Percentiles rank a stretch among this genome's conserved stretches.
These are phyloP conservation scores for Amphicarpaea edgeworthii DNA, from an alignment of 306 rosid species.

Conservation along the genomic window DNA sequence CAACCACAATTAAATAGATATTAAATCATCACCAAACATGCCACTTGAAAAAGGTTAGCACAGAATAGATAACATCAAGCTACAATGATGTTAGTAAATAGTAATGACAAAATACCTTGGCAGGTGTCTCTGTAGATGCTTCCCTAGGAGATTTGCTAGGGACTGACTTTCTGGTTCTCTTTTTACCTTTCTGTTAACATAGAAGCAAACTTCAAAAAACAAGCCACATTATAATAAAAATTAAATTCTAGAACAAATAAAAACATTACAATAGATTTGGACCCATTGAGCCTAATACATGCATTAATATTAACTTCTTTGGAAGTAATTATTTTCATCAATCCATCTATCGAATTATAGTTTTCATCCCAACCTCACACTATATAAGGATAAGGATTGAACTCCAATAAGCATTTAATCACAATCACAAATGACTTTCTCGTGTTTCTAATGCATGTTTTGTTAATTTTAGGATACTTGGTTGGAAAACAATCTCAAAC, in stretches of 20 bases:
- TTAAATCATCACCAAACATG: background rate
- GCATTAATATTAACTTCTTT: background rate
- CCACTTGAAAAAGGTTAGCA: background rate
- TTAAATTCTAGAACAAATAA: background rate
- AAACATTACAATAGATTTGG: background rate
- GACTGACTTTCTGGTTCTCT: constrained; percentile 70
- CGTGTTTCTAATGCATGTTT: too few species aligned
- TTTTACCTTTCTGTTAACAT: constrained; percentile 75
- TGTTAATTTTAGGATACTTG: too few species aligned
- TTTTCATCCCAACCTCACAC: constrained; percentile 17
- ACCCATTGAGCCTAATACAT: background rate
- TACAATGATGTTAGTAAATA: background rate
- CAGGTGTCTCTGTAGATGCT: constrained; percentile 63
- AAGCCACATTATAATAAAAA: background rate
- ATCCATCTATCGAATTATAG: constrained; percentile 1
- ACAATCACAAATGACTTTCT: too few species aligned
- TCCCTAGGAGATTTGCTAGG: constrained; percentile 70
- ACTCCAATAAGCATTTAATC: too few species aligned
- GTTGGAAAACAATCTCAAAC: background rate
- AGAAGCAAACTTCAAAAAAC: constrained; percentile 45
- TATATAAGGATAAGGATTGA: too few species aligned
- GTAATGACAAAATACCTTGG: constrained; percentile 64
- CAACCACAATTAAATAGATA: background rate
- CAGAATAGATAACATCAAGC: constrained; percentile 8
- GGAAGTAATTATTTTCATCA: background rate